These are phyloP conservation scores for Pharnaceum exiguum DNA, from an alignment of 148 eudicot genomes.

Conservation along the genomic window DNA sequence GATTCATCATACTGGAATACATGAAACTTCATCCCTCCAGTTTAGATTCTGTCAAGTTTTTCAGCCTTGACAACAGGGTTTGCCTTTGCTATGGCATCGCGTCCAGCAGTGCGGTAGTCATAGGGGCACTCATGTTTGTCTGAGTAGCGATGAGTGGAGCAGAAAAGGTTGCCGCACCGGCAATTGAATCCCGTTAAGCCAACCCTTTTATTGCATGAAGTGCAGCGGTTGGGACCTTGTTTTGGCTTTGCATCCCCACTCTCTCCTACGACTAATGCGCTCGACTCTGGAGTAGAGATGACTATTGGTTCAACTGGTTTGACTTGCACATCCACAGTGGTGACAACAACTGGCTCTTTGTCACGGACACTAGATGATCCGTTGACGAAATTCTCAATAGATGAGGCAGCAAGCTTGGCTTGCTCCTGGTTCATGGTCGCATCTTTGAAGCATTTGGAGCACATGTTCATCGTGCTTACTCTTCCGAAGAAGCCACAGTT, in stretches of 20 bases:
- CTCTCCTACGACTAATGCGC: constrained; percentile 19
- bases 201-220: constrained; percentile 46
- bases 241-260: constrained; percentile 21
- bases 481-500: constrained; percentile 91
- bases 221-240: constrained; percentile 51
- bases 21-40: constrained; percentile 9
- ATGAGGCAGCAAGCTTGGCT: constrained; percentile 60
- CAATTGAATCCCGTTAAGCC: constrained; percentile 58
- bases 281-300: constrained; percentile 22
- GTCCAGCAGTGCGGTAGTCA: constrained; percentile 43
- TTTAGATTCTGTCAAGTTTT: constrained; percentile 38
- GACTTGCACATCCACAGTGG: constrained; percentile 18
- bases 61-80: constrained; percentile 45
- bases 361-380: constrained; percentile 40
- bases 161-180: constrained; percentile 47
- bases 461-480: constrained; percentile 73
- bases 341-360: constrained; percentile 23
- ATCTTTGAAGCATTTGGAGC: constrained; percentile 86
- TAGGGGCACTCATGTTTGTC: constrained; percentile 54
- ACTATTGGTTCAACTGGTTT: constrained; percentile 17
- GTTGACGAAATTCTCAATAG: constrained; percentile 58
- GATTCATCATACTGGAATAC: constrained; percentile 18
- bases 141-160: constrained; percentile 50
- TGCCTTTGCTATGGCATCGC: constrained; percentile 58
- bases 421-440: constrained; percentile 58